Evolutionary conservation across 805 yeast genomes (phyloP), one percentile per base, ranked within the genome.

Genomic region (Candida lessepsii): DNA sequence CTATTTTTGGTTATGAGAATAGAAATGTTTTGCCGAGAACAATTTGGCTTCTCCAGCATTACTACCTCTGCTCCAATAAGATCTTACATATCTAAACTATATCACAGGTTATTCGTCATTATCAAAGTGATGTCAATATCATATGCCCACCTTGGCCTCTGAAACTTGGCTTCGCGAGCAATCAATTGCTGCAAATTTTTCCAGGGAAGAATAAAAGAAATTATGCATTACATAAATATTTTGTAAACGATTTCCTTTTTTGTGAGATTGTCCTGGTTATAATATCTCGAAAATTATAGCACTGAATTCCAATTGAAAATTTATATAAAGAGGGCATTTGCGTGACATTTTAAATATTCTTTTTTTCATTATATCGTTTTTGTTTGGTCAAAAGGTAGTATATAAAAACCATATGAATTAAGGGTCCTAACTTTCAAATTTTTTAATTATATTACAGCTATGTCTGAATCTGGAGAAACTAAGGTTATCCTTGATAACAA

Each of bases 121-220:
- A 7, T 20, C 23, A 20, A 20, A 20, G 9, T 20, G 9, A 7
- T 7, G 9, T 9, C 23, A 7, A 20, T 9, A 9, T 20, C 23
- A 9, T 20, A 20, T 20, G 6, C 23, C 9, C 9, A 7, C 23
- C 23, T 7, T 20, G n/a, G n/a, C n/a, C n/a, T n/a, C n/a, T n/a
- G n/a, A n/a, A n/a, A n/a, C n/a, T n/a, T n/a, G n/a, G n/a, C n/a
- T 20, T 20, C 33, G 33, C 33, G 33, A 29, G 29, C 18, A 29
- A 29, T 16, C 31, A 18, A 15, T 29, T 29, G 33, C 33, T 29
- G 33, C 33, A 29, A 29, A 29, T 18, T 18, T 18, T 29, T 9
- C 15, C 15, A 5, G 18, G 16, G 13, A 16, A 6, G 18, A 18
- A 29, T 9, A 17, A 17, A 29, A 29, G 17, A 29, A 29, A 29